These are phyloP conservation scores for Blastosporella zonata DNA, from an alignment of 1,284 basidiomycete genomes.

Conservation along the genomic window DNA sequence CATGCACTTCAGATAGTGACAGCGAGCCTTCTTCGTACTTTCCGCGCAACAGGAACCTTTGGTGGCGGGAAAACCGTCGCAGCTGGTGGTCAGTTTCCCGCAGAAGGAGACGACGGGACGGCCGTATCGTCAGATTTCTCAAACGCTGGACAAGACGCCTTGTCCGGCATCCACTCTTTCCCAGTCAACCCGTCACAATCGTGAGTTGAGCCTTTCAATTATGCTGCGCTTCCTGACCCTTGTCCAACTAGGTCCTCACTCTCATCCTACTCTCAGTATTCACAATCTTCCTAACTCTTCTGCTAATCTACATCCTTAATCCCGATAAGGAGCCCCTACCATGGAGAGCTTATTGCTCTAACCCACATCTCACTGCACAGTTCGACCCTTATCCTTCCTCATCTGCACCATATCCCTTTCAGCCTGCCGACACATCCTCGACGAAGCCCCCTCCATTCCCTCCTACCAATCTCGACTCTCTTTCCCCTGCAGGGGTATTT, in stretches of 20 bases:
- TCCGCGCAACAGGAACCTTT: conserved; percentile 37
- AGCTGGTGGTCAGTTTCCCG: conserved; percentile 51
- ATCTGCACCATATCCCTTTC: conserved; percentile 33
- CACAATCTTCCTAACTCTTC: conserved; percentile 73
- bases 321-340: conserved; percentile 94
- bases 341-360: conserved; percentile 90
- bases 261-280: conserved; percentile 72
- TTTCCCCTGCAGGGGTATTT: conserved; percentile 89
- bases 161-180: conserved; percentile 74
- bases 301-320: conserved; percentile 90
- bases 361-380: conserved; percentile 50
- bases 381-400: conserved; percentile 35
- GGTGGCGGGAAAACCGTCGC: conserved; percentile 42
- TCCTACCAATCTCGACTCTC: conserved; percentile 61
- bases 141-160: conserved; percentile 55
- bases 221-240: conserved; percentile 8
- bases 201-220: conserved; percentile 38
- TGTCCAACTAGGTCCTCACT: conserved; percentile 57
- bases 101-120: conserved; percentile 38
- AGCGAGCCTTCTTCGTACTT: conserved; percentile 58
- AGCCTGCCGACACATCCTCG: conserved; percentile 34
- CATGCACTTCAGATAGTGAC: conserved; percentile 62
- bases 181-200: conserved; percentile 78
- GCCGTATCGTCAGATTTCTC: conserved; percentile 42
- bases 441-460: conserved; percentile 59